Base-by-base conservation (phyloP, 371 early-diverging fungal genomes). In the Paramicrosporidium saccamoebae region DNA sequence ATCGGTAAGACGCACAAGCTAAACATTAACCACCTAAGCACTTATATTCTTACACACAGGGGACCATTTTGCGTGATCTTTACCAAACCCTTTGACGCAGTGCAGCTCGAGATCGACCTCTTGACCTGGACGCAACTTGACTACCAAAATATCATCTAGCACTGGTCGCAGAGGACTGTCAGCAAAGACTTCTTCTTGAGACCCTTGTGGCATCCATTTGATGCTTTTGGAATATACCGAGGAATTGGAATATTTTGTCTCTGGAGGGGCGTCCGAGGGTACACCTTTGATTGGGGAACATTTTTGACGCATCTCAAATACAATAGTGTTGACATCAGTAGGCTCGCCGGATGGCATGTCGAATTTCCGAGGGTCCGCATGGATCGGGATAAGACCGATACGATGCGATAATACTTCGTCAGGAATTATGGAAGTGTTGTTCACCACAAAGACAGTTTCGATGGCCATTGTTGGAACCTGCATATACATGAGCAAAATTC, bases 371-470 rank as follows among this genome's bases (percentile, higher is more conserved):
- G 88, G 78, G 41, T 82, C 68, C 4, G 67, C 75, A 20, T 59
- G 42, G 31, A 96, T 69, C 16, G 99, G 99, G 24, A 97, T 57
- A 30, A 98, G 47, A 14, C 97, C 97, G 16, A 98, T 45, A 29
- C 99, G 64, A 35, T 94, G 88, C n/a, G 92, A 67, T 18, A 97
- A 41, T 2, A 94, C 64, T 46, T 98, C 97, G 40, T 98, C 99
- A 27, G 74, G 72, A 35, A 98, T 62, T 18, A 96, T 58, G 3
- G 73, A 63, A 7, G 73, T 79, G 51, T 96, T 92, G 52, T 88
- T 69, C 50, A 60, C 43, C 25, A 96, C 59, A 39, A 62, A 86
- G 7, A 96, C 88, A 20, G 66, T 59, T 37, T 96, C 95, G 23
- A 95, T 88, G 5, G 96, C 95, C 78, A 90, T 68, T 0, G 88